Base-by-base conservation (phyloP, 2,329 filamentous ascomycete species). In the Penicillium sp. region DNA sequence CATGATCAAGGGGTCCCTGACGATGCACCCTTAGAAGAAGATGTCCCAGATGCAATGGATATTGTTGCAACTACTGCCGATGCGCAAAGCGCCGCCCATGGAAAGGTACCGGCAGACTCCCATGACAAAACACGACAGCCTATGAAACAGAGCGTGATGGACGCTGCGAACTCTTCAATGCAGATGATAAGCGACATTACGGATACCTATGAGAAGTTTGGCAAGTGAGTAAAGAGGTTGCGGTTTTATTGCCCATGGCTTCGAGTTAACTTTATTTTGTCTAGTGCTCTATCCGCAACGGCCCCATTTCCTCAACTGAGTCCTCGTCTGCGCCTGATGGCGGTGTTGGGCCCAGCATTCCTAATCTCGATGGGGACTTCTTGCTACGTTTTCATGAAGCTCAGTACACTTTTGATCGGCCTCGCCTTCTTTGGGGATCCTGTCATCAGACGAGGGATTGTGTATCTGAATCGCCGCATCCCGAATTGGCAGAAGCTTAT, bases 401-500 rank as follows among this genome's bases (percentile, higher is more conserved):
- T 77, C 2, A 67, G 78, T 2, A 83, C 81, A 0, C 84, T 93
- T 46, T 72, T 79, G 6, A 56, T 80, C n/a, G 88, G 88, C 0
- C 81, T 90, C 55, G 78, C 73, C 2, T 88, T 94, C 72, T 95
- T 94, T 55, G 86, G 85, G 1, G 84, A 91, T 52, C 88, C 88
- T 0, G 59, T 90, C 55, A 81, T 91, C 48, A 72, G 74, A 29
- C 77, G 77, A 12, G 79, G 75, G 2, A 63, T 88, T 4, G 66
- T 68, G 12, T 78, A 80, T 57, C 54, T 71, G 47, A 70, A 70
- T 48, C 58, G 57, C 7, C 69, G 66, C 6, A 77, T 82, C 57
- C 87, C 87, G 1, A 72, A 83, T 57, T 93, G 87, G 87, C 77
- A 87, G 60, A 86, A 84, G 57, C 73, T 88, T 6, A 73, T 91